Conservation (phyloP, 495 filamentous ascomycete species). For the Lophiotrema nucula region DNA sequence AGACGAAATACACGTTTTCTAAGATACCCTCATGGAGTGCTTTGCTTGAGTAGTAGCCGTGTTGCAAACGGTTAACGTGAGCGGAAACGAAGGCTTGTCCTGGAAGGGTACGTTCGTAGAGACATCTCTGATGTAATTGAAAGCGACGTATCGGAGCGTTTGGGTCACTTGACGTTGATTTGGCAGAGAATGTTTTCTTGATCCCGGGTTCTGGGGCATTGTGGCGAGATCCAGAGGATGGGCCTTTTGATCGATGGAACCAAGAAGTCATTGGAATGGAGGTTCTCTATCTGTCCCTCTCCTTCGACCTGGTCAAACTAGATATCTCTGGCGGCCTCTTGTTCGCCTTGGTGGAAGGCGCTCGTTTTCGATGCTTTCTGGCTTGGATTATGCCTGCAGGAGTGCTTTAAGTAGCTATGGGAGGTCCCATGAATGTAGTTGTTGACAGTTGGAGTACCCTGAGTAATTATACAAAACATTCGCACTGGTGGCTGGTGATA, state of each 20-base stretch:
- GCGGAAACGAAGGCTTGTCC: constrained; percentile 54
- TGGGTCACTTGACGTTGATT: constrained; percentile 10
- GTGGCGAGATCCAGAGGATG: background rate
- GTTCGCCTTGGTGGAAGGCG: background rate
- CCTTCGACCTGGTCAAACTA: too few species aligned
- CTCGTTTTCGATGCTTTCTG: too few species aligned
- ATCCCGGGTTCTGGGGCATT: background rate
- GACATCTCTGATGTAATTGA: constrained; percentile 48
- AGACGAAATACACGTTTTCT: constrained; percentile 54
- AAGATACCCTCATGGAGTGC: constrained; percentile 45
- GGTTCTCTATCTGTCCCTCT: too few species aligned
- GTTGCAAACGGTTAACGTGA: constrained; percentile 52
- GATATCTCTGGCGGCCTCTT: too few species aligned
- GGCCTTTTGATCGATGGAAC: constrained; percentile 9
- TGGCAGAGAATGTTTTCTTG: background rate
- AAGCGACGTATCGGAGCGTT: constrained; percentile 45
- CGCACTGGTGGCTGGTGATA: too few species aligned
- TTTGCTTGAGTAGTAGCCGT: constrained; percentile 49
- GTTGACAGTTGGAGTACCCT: too few species aligned
- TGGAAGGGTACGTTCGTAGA: constrained; percentile 53
- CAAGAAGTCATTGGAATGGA: constrained; percentile 17
- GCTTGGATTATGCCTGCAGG: too few species aligned
- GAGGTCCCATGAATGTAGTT: too few species aligned
- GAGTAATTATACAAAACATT: too few species aligned
- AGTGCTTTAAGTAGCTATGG: too few species aligned